Base-by-base conservation (phyloP, 192 early-diverging fungal genomes). In the Borealophlyctis nickersoniae region DNA sequence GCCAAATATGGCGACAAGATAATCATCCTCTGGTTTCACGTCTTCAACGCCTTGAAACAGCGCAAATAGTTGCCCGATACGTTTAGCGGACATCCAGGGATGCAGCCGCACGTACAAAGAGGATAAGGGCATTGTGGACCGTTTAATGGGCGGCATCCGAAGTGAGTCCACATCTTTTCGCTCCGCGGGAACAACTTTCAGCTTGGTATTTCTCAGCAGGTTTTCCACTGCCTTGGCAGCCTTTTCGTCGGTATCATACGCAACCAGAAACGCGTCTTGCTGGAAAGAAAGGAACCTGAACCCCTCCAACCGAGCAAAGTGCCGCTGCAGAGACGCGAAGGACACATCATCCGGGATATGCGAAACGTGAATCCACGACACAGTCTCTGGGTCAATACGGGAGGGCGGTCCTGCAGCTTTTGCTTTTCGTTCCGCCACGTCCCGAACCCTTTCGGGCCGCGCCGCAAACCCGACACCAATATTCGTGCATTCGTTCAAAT, bases 261-360 rank as follows among this genome's bases (percentile, higher is more conserved):
- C 69, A 4, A 64, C 28, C 2, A 45, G 27, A 16, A 64, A 4
- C 2, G 34, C 56, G 4, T 58, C 34, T 0, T 53, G 62, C 27
- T 65, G 61, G 53, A 70, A 58, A n/a, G 62, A 56, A n/a, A 64
- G 13, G 7, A 31, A 56, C 13, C 23, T 3, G 45, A 64, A 64
- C 22, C 62, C 69, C 13, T 56, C 22, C 54, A 70, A 24, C 3
- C 62, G 62, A 11, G 24, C 31, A 27, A 65, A 58, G 36, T 70
- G 61, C 9, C n/a, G 13, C 13, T 49, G 54, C 24, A 70, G 69
- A 14, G 39, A 58, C 2, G 53, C 45, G 33, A 36, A 56, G 26
- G 49, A 30, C 22, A 70, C 56, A 33, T 64, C 60, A 11, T 13
- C 49, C 3, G 61, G 60, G 33, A 64, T 58, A 19, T 69, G 34